Base-by-base conservation (phyloP, 2,329 filamentous ascomycete genomes). In the Ophiostoma quercus region DNA sequence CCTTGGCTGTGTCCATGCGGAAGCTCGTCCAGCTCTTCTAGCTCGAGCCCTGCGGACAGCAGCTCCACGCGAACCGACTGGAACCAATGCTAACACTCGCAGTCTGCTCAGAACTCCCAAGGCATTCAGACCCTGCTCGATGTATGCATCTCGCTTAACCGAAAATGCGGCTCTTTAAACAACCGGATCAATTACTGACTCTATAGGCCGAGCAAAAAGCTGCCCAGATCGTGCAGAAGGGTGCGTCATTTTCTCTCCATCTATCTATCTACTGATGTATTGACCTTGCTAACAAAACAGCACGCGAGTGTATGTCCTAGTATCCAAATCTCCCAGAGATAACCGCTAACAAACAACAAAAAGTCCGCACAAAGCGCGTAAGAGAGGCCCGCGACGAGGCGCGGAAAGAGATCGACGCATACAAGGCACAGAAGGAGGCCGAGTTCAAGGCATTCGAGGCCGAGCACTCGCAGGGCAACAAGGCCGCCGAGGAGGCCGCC, bases 121-220 rank as follows among this genome's bases (percentile, higher is more conserved):
- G 95, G 95, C 81, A 99, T 99, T 80, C 94, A 98, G 83, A 98
- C 94, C 79, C 89, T 99, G 78, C 92, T 99, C 83, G 95, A 98
- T 83, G 95, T 99, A 90, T 77, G 90, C 79, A 72, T 29, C n/a
- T 62, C 71, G 72, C 12, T 57, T n/a, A 57, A 12, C n/a, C 8
- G 43, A 6, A 2, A 47, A 47, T n/a, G 19, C 43, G 1, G 7
- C 16, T 19, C 16, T n/a, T 2, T 2, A 47, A 3, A 11, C 5
- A 51, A 19, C n/a, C 14, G 41, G 9, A 32, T 22, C 39, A 25
- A 37, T 1, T 66, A 67, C 37, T 65, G 54, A 71, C 68, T 11
- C 8, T 57, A 57, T 75, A 98, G 94, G 94, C 95, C 76, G 95
- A 99, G 87, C 91, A 93, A 82, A 94, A 98, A 81, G 95, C 95